Conservation (phyloP, 208 protist genomes). For the Crithidia bombi region DNA sequence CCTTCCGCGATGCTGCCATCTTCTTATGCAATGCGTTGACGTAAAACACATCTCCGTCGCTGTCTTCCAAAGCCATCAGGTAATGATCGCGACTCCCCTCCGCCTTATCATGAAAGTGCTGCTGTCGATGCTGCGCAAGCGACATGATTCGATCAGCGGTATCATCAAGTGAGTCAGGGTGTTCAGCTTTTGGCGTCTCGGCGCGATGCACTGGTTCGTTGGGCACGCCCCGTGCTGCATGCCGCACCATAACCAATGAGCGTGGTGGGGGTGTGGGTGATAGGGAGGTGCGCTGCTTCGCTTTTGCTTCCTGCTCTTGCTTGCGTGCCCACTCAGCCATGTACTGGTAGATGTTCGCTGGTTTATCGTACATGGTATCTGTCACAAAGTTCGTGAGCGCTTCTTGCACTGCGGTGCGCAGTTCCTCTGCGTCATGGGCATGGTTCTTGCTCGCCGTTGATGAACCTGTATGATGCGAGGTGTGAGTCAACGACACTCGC, state of each 20-base stretch:
- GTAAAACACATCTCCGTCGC: slow-evolving; percentile 44
- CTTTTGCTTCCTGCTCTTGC: slow-evolving; percentile 8
- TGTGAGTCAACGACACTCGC: not conserved
- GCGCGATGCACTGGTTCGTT: not conserved
- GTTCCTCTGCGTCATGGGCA: not conserved
- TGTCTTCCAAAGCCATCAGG: slow-evolving; percentile 55
- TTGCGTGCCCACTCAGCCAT: slow-evolving; percentile 47
- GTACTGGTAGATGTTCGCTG: slow-evolving; percentile 48
- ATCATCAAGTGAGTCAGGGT: not conserved
- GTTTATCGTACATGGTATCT: slow-evolving; percentile 39
- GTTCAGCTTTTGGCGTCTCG: not conserved
- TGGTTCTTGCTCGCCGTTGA: not conserved
- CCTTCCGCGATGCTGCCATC: slow-evolving; percentile 17
- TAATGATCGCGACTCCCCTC: slow-evolving; percentile 40
- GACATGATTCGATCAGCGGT: slow-evolving; percentile 15
- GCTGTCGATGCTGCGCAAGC: slow-evolving; percentile 29
- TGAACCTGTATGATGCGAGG: not conserved
- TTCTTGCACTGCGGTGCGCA: slow-evolving; percentile 9
- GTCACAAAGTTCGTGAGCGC: slow-evolving; percentile 30
- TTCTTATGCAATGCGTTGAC: slow-evolving; percentile 22
- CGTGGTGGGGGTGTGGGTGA: slow-evolving; percentile 5
- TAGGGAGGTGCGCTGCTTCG: not conserved
- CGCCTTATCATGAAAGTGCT: slow-evolving; percentile 27
- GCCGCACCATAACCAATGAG: not conserved
- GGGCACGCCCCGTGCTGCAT: not conserved